Evolutionary conservation across 1,284 basidiomycete genomes (phyloP).

Genomic region (Farysia itapuensis): DNA sequence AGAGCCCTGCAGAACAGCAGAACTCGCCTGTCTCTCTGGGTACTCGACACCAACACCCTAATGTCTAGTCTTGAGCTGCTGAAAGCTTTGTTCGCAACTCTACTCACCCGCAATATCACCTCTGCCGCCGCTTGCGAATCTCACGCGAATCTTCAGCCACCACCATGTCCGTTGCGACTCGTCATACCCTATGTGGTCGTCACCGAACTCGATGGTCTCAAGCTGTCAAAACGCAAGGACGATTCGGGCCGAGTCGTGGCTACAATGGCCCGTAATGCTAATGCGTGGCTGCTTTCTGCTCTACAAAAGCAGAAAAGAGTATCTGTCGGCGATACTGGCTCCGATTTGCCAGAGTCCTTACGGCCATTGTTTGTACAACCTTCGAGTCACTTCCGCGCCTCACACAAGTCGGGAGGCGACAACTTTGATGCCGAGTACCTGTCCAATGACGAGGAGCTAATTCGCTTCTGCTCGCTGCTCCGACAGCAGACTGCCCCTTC

Average conservation of each 20-base stretch:
- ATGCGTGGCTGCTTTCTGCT: constrained; percentile 32
- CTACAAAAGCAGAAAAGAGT: constrained; percentile 35
- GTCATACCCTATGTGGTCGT: constrained; percentile 31
- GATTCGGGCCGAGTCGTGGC: constrained; percentile 16
- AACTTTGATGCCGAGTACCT: constrained; percentile 2
- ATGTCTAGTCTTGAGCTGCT: constrained; percentile 31
- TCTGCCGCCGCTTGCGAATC: background rate
- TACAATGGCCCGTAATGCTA: constrained; percentile 27
- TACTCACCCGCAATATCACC: constrained; percentile 23
- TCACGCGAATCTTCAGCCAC: background rate
- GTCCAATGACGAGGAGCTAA: constrained; percentile 27
- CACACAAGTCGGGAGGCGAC: background rate
- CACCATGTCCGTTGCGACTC: constrained; percentile 26
- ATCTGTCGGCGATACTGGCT: constrained; percentile 10
- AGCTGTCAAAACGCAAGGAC: constrained; percentile 15
- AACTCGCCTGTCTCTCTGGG: constrained; percentile 18
- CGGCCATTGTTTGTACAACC: constrained; percentile 27
- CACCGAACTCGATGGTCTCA: constrained; percentile 33
- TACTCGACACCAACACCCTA: constrained; percentile 39
- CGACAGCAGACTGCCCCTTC: constrained; percentile 3
- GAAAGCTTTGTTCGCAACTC: constrained; percentile 31
- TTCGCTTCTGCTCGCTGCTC: constrained; percentile 27
- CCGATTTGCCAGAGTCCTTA: constrained; percentile 8
- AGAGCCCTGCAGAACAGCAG: background rate
- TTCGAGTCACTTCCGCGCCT: constrained; percentile 10